Evolutionary conservation across 2,329 filamentous ascomycete genomes (phyloP).

Genomic region (Curvularia lunata): DNA sequence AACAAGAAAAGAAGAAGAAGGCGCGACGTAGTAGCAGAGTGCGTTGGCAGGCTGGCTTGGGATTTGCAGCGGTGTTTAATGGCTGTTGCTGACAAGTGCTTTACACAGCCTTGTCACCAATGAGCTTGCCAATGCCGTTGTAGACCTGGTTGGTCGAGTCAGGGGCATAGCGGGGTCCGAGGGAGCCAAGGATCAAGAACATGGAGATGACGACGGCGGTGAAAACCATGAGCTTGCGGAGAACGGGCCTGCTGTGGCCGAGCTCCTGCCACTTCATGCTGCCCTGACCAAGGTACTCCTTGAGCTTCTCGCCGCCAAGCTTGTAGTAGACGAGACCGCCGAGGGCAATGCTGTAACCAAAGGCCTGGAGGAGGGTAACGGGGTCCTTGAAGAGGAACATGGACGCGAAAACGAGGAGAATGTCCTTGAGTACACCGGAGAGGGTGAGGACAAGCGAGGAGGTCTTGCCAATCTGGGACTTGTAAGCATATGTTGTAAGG

Average conservation of each 20-base stretch:
- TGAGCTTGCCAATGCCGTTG: conserved; percentile 45
- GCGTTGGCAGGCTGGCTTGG: neutral
- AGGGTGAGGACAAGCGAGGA: conserved; percentile 86
- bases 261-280: conserved; percentile 86
- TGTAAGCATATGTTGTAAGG: conserved; percentile 20
- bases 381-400: conserved; percentile 83
- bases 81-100: conserved; percentile 1
- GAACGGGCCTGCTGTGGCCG: conserved; percentile 74
- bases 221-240: conserved; percentile 79
- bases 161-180: conserved; percentile 50
- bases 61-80: neutral
- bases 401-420: conserved; percentile 78
- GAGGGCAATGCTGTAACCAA: conserved; percentile 82
- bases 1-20: conserved; percentile 33
- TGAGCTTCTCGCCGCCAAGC: conserved; percentile 81
- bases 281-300: conserved; percentile 75
- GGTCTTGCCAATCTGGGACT: conserved; percentile 78
- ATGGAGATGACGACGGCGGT: conserved; percentile 66
- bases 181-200: conserved; percentile 69
- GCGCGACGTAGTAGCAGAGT: conserved; percentile 3
- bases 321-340: conserved; percentile 85
- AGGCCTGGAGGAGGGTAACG: conserved; percentile 77
- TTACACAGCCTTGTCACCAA: conserved; percentile 36
- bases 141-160: conserved; percentile 45
- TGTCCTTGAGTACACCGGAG: conserved; percentile 87